These are phyloP conservation scores for Aureobasidium sp. DNA, from an alignment of 2,329 filamentous ascomycete genomes.

Conservation along the genomic window DNA sequence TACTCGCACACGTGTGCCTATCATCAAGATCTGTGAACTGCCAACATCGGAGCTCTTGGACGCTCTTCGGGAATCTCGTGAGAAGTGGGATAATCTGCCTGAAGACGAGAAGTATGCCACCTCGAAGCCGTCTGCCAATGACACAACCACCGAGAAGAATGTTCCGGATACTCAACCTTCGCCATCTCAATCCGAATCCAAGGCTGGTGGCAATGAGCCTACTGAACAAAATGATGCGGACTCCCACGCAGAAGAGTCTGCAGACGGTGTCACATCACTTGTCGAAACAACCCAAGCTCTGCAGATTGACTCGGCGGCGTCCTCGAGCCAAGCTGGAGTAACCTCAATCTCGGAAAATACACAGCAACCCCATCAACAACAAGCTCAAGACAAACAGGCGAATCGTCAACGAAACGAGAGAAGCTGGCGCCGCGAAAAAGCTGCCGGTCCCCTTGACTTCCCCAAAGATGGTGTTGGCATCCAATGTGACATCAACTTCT, in stretches of 20 bases:
- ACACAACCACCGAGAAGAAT: slow-evolving; percentile 9
- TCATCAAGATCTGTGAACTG: slow-evolving; percentile 75
- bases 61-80: slow-evolving; percentile 57
- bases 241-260: not conserved
- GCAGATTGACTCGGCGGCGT: not conserved
- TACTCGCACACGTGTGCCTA: slow-evolving; percentile 72
- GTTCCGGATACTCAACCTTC: not conserved
- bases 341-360: not conserved
- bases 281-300: slow-evolving; percentile 4
- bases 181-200: not conserved
- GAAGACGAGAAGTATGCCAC: slow-evolving; percentile 37
- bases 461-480: slow-evolving; percentile 71
- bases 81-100: slow-evolving; percentile 60
- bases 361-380: not conserved
- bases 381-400: not conserved
- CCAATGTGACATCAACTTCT: slow-evolving; percentile 89
- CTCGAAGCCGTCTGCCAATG: slow-evolving; percentile 12
- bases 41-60: slow-evolving; percentile 55
- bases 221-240: not conserved
- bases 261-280: not conserved
- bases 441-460: slow-evolving; percentile 58
- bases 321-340: not conserved
- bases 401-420: slow-evolving; percentile 17
- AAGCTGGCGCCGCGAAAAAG: slow-evolving; percentile 41
- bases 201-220: not conserved